A percentile compares a stretch with the other conserved stretches of the same genome.
These are phyloP conservation scores for Xylaria cubensis DNA, from an alignment of 495 filamentous ascomycete genomes.

Conservation along the genomic window DNA sequence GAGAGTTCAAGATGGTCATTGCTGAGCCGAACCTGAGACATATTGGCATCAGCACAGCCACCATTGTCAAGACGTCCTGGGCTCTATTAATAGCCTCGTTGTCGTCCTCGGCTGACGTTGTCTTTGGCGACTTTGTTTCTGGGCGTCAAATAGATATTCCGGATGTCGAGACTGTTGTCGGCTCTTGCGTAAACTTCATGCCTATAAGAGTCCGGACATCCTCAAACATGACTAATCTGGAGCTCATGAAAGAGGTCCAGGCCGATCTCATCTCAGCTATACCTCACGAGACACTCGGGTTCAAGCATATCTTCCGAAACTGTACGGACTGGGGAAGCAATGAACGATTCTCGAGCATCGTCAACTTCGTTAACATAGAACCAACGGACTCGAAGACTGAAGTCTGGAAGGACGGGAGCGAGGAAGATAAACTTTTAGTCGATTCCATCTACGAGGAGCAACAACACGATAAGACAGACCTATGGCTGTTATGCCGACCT, in stretches of 20 bases:
- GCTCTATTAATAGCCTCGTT: neutral
- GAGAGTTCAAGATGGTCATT: neutral
- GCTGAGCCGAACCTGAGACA: constrained; percentile 1
- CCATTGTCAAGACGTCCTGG: constrained; percentile 5
- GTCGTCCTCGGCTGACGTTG: neutral
- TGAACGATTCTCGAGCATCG: constrained; percentile 2
- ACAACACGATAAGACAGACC: constrained; percentile 2
- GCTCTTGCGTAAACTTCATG: neutral
- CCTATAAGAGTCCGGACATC: neutral
- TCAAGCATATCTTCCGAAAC: constrained; percentile 1
- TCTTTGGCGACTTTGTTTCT: neutral
- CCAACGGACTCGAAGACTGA: neutral
- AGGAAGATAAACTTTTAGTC: constrained; percentile 5
- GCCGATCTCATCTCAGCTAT: constrained; percentile 4
- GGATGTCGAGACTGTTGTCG: neutral
- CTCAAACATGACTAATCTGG: neutral
- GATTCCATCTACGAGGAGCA: neutral
- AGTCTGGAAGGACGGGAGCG: neutral
- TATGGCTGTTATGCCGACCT: constrained; percentile 1
- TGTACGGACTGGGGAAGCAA: neutral
- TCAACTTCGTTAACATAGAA: constrained; percentile 4
- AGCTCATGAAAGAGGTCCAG: constrained; percentile 3
- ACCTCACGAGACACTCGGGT: constrained; percentile 1
- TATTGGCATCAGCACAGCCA: constrained; percentile 2
- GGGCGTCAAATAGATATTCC: constrained; percentile 3